phyloP scores from a whole-genome alignment of 306 rosid genomes.

The Sphenostylis stenocarpa region DNA sequence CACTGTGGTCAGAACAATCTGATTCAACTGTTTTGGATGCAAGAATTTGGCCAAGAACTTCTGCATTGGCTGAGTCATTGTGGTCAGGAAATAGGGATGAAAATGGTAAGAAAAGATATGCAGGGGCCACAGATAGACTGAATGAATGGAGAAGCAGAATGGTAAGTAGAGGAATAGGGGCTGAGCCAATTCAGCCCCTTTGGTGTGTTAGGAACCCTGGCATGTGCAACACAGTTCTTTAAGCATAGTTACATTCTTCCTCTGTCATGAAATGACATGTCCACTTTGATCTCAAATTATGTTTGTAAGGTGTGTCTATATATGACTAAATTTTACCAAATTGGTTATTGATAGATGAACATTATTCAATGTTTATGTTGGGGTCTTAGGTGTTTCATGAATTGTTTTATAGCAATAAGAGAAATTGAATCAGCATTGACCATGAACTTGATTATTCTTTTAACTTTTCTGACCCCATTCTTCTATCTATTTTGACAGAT shows the following conservation, averaged over 20 bases:
- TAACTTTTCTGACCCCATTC: too few species aligned
- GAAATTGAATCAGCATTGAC: too few species aligned
- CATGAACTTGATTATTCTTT: too few species aligned
- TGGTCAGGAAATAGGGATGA: conserved; percentile 86
- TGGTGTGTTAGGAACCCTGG: conserved; percentile 88
- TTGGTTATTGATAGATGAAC: too few species aligned
- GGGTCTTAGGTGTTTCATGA: too few species aligned
- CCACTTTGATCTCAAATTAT: too few species aligned
- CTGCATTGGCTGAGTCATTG: conserved; percentile 72
- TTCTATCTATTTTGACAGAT: too few species aligned
- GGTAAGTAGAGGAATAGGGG: conserved; percentile 72
- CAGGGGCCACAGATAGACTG: conserved; percentile 72
- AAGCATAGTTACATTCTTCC: conserved; percentile 15
- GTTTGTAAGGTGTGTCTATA: too few species aligned
- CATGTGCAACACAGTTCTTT: conserved; percentile 65
- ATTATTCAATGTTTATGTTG: too few species aligned
- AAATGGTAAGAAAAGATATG: conserved; percentile 59
- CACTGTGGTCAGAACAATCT: conserved; percentile 86
- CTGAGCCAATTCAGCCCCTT: conserved; percentile 93
- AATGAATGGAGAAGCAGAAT: conserved; percentile 85
- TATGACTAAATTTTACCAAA: too few species aligned
- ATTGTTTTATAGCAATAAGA: too few species aligned
- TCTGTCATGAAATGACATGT: neutral
- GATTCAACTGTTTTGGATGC: conserved; percentile 69
- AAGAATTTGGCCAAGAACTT: conserved; percentile 79